A percentile compares a stretch with the other conserved stretches of the same genome.
Conservation (phyloP, 2,329 filamentous ascomycete species). For the Penicillium hordei region DNA sequence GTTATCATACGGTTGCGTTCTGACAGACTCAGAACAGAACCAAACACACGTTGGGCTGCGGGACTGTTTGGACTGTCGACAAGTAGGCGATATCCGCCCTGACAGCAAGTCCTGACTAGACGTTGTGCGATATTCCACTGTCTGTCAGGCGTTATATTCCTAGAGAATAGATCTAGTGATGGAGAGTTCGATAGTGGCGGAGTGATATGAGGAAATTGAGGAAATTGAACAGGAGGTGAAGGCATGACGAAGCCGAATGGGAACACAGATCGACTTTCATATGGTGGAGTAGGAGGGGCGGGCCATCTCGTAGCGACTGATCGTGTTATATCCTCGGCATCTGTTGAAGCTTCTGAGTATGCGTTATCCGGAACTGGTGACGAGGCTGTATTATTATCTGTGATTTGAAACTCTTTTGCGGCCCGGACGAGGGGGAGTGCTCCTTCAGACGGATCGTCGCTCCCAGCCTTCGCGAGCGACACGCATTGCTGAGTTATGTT, state of each 20-base stretch:
- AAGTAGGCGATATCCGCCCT: constrained; percentile 23
- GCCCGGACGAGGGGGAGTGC: neutral
- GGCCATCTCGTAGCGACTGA: neutral
- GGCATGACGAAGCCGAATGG: constrained; percentile 20
- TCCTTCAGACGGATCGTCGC: constrained; percentile 12
- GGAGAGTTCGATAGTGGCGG: constrained; percentile 1
- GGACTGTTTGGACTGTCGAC: constrained; percentile 9
- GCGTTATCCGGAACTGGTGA: constrained; percentile 3
- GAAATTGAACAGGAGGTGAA: constrained; percentile 6
- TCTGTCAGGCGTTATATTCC: constrained; percentile 6
- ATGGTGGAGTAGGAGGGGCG: constrained; percentile 17
- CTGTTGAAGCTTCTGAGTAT: constrained; percentile 1
- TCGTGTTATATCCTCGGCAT: constrained; percentile 10
- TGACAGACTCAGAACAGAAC: neutral
- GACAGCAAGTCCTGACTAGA: constrained; percentile 25
- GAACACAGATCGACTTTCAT: constrained; percentile 16
- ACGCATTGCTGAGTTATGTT: constrained; percentile 27
- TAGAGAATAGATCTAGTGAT: constrained; percentile 1
- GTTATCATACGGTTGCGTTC: constrained; percentile 22
- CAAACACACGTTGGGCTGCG: constrained; percentile 19
- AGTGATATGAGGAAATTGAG: neutral
- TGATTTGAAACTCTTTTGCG: neutral
- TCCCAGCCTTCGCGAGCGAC: constrained; percentile 21
- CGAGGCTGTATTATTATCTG: constrained; percentile 2
- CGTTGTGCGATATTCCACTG: constrained; percentile 22